Conservation (phyloP, 805 yeast genomes). For the Metschnikowia orientalis region DNA sequence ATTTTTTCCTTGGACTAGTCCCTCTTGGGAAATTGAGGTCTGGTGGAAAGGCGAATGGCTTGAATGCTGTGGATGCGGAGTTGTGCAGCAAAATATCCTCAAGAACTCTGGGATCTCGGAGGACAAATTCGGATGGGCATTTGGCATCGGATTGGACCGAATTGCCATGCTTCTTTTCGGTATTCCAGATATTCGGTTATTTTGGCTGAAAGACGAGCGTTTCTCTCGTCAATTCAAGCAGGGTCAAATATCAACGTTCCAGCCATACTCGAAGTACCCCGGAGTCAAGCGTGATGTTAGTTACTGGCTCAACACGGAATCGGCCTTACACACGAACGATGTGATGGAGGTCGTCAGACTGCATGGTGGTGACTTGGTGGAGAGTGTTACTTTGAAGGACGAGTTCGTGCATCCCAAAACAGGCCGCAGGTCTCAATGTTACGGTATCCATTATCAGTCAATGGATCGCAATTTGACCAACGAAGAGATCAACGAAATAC, state of each 20-base stretch:
- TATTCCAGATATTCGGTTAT: constrained; percentile 88
- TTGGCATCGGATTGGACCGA: constrained; percentile 92
- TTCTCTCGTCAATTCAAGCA: constrained; percentile 67
- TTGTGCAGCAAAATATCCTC: constrained; percentile 75
- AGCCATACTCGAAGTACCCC: constrained; percentile 88
- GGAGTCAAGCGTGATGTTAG: constrained; percentile 83
- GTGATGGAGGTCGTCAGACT: constrained; percentile 88
- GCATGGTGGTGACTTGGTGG: constrained; percentile 83
- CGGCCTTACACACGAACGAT: constrained; percentile 73
- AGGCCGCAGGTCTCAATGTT: constrained; percentile 72
- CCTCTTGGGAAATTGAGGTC: constrained; percentile 97
- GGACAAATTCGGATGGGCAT: constrained; percentile 89
- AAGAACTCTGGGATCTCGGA: constrained; percentile 60
- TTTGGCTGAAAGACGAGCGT: constrained; percentile 84
- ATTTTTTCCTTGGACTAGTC: constrained; percentile 97
- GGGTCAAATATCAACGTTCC: constrained; percentile 66
- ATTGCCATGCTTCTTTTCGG: constrained; percentile 94
- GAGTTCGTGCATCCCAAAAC: constrained; percentile 84
- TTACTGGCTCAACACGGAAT: constrained; percentile 70
- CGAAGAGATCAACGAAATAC: constrained; percentile 74
- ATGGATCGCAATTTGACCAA: constrained; percentile 91
- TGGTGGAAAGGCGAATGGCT: constrained; percentile 99
- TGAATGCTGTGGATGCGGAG: constrained; percentile 95
- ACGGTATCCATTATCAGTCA: constrained; percentile 87
- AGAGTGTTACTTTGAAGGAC: constrained; percentile 75